These are phyloP conservation scores for Ophiocordyceps australis DNA, from an alignment of 2,329 filamentous ascomycete species.

Conservation along the genomic window DNA sequence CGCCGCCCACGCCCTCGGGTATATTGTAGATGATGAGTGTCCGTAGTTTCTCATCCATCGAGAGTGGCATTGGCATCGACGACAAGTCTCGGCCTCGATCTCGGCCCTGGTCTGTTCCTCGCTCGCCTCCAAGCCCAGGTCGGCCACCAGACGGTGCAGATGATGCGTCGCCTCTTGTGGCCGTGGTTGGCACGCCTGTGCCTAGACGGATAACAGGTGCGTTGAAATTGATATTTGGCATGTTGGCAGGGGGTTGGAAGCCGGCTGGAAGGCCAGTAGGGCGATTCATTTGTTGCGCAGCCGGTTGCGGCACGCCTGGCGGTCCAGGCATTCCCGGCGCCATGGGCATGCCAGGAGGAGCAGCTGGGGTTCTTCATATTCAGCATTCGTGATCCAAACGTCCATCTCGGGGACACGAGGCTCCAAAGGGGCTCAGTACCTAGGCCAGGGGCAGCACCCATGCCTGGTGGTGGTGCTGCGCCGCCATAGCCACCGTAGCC, in stretches of 20 bases:
- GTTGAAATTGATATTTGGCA: slow-evolving; percentile 97
- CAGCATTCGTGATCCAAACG: too few relatives aligned
- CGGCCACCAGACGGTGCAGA: slow-evolving; percentile 15
- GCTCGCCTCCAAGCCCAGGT: slow-evolving; percentile 40
- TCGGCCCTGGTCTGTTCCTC: slow-evolving; percentile 47
- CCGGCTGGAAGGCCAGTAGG: slow-evolving; percentile 63
- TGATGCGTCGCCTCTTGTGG: slow-evolving; percentile 24
- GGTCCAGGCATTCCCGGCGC: slow-evolving; percentile 57
- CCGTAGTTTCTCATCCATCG: slow-evolving; percentile 74
- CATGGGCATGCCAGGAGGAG: slow-evolving; percentile 64
- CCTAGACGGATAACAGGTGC: slow-evolving; percentile 90
- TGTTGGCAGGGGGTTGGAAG: slow-evolving; percentile 78
- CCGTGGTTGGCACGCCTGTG: slow-evolving; percentile 44
- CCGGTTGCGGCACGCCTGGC: slow-evolving; percentile 61
- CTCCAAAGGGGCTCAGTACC: slow-evolving; percentile 44
- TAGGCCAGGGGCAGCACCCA: slow-evolving; percentile 67
- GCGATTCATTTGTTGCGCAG: slow-evolving; percentile 57
- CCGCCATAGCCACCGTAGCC: slow-evolving; percentile 53
- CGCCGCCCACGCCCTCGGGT: slow-evolving; percentile 57
- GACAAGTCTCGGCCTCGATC: slow-evolving; percentile 48
- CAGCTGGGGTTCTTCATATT: too few relatives aligned
- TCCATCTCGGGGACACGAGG: too few relatives aligned
- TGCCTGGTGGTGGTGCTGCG: slow-evolving; percentile 43
- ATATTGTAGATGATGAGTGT: slow-evolving; percentile 85
- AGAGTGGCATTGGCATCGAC: slow-evolving; percentile 62